phyloP scores from a whole-genome alignment of 225 moss, liverwort and hornwort species.

The Polytrichum formosum region DNA sequence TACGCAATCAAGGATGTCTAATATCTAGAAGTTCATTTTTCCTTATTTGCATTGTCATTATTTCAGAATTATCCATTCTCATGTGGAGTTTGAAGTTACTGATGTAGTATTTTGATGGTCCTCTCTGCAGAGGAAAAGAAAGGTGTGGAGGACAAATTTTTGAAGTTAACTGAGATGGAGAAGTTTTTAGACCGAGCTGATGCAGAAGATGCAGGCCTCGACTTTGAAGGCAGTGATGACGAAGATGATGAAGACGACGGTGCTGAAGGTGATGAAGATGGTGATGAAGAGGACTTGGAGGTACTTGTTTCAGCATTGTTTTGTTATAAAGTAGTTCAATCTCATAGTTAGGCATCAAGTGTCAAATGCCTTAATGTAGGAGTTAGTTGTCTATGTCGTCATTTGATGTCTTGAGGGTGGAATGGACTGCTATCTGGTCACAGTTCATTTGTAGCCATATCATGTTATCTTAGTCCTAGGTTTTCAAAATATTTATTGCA shows the following conservation, averaged over 20 bases:
- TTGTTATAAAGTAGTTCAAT: neutral
- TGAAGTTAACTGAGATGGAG: constrained; percentile 89
- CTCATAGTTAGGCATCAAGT: no score
- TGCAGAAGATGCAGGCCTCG: constrained; percentile 67
- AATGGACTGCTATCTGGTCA: no score
- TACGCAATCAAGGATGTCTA: neutral
- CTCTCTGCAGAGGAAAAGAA: constrained; percentile 52
- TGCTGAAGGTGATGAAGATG: constrained; percentile 45
- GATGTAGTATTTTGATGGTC: neutral
- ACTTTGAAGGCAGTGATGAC: constrained; percentile 27
- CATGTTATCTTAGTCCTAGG: no score
- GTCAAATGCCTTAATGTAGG: no score
- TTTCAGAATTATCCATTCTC: neutral
- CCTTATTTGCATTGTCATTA: no score
- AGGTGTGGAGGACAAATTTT: constrained; percentile 79
- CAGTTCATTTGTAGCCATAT: no score
- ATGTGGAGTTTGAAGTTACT: neutral
- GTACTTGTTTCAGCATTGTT: constrained; percentile 15
- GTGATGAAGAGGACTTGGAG: constrained; percentile 53
- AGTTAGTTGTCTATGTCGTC: no score
- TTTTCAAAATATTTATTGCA: no score
- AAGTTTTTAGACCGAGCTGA: constrained; percentile 86
- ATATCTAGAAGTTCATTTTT: no score
- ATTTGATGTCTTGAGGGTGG: no score
- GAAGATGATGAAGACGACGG: constrained; percentile 36